phyloP scores from a whole-genome alignment of 2,329 filamentous ascomycete genomes.

The Hypoxylon sp. region DNA sequence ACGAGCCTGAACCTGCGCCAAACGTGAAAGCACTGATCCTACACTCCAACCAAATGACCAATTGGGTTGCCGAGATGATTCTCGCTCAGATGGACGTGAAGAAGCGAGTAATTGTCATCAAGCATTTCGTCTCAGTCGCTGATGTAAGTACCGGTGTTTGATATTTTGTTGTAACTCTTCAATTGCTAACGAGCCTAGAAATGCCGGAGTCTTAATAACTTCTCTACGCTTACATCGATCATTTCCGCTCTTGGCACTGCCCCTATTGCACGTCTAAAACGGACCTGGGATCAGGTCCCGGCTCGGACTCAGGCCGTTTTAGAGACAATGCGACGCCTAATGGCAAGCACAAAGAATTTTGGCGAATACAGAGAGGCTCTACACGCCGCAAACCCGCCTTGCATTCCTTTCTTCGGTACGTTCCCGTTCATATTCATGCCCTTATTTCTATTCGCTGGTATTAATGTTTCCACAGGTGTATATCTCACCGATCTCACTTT shows the following conservation, averaged over 20 bases:
- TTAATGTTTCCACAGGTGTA: conserved; percentile 73
- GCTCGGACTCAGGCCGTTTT: conserved; percentile 84
- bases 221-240: conserved; percentile 96
- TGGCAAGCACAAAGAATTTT: conserved; percentile 99
- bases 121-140: conserved; percentile 96
- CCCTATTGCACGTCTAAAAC: conserved; percentile 91
- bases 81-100: conserved; percentile 94
- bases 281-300: conserved; percentile 95
- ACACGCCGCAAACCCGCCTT: conserved; percentile 93
- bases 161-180: conserved; percentile 35
- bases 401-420: conserved; percentile 97
- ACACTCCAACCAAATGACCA: conserved; percentile 98
- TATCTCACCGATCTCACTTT: conserved; percentile 98
- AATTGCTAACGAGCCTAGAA: conserved; percentile 70
- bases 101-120: conserved; percentile 96
- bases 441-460: conserved; percentile 3
- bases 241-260: conserved; percentile 96
- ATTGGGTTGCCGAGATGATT: conserved; percentile 99
- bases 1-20: conserved; percentile 86
- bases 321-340: conserved; percentile 92
- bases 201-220: conserved; percentile 95
- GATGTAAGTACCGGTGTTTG: conserved; percentile 77
- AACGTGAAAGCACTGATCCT: conserved; percentile 97
- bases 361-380: conserved; percentile 94
- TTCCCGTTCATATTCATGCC: conserved; percentile 14